Base-by-base conservation (phyloP, 768 basidiomycete genomes). In the Boletus rubescentipes region DNA sequence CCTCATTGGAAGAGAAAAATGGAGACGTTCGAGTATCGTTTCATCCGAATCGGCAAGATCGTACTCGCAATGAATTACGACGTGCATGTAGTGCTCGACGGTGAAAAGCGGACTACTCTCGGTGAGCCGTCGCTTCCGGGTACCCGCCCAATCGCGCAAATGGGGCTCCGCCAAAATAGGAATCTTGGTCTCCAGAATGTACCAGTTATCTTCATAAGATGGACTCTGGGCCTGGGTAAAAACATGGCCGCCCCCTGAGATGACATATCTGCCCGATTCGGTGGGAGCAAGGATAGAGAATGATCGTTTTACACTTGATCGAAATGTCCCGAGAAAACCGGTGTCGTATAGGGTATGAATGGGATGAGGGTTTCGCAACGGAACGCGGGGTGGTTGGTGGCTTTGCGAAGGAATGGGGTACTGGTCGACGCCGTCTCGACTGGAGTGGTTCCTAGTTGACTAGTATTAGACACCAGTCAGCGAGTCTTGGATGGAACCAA, bases 341-440 rank as follows among this genome's bases (percentile, higher is more conserved):
- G 77, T 68, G 30, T 77, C 72, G 53, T 79, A 79, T 29, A 89
- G 66, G 1, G 69, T 55, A n/a, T 67, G 67, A 14, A 79, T 57
- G 6, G 81, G 73, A 56, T 89, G 84, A 1, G 82, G 73, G 36
- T 76, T 67, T 14, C 75, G 79, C 21, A 93, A 75, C 2, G 85
- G 81, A 32, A 74, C 55, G 41, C 75, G 71, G 7, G 90, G 91
- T 21, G 90, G 90, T 58, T 93, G 91, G 43, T 74, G 61, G 11
- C 73, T 66, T 40, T 66, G 56, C 9, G 80, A 72, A 18, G 87
- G 87, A 9, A 91, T 55, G 5, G 87, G 85, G 68, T 74, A 84
- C 29, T 70, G 72, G 5, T 74, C 45, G 4, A 73, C 61, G 57
- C 79, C 83, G 26, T 74, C 69, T 16, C 68, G 49, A 16, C 76